Base-by-base conservation (phyloP, 805 yeast species). In the Nakazawaea peltata region DNA sequence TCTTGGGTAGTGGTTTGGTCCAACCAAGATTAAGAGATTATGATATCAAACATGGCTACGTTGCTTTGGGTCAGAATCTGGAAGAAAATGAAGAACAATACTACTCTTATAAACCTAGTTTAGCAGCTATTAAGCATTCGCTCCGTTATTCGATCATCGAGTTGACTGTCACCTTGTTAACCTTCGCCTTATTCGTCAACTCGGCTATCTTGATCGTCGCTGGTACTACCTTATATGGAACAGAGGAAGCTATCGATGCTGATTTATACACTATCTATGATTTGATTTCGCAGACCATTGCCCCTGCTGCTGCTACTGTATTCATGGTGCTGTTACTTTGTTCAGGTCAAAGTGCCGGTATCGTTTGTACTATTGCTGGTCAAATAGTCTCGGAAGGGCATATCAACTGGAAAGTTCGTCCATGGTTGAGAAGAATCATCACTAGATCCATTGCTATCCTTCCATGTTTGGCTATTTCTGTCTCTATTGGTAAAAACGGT, bases 341-440 rank as follows among this genome's bases (percentile, higher is more conserved):
- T 42, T 75, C 86, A 41, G 95, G 94, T 6, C 83, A 80, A 47
- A 75, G 85, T 34, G 92, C 95, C 1, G 92, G 94, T 27, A 76
- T 86, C 32, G 88, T 86, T 2, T 85, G 94, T 50, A 85, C 95
- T 0, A 79, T 86, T 51, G 86, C 92, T 0, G 94, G 95, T 9
- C 94, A 86, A 54, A 81, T 86, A 47, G 94, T 85, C 2, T 70
- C 82, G 46, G 95, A 85, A 54, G 95, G 95, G 1, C 90, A 82
- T 52, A 63, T 86, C 33, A 70, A 75, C 34, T 84, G 95, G 94
- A 76, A 68, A 3, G 49, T 81, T 28, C 67, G 62, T 43, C 95
- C 95, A 5, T 85, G 95, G 95, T 48, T 78, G 36, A 70, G 94
- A 51, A 66, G 95, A 44, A 50, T 85, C 12, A 64, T 74, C 13